These are phyloP conservation scores for Meyerozyma athensensis DNA, from an alignment of 1,139 yeast genomes.

Conservation along the genomic window DNA sequence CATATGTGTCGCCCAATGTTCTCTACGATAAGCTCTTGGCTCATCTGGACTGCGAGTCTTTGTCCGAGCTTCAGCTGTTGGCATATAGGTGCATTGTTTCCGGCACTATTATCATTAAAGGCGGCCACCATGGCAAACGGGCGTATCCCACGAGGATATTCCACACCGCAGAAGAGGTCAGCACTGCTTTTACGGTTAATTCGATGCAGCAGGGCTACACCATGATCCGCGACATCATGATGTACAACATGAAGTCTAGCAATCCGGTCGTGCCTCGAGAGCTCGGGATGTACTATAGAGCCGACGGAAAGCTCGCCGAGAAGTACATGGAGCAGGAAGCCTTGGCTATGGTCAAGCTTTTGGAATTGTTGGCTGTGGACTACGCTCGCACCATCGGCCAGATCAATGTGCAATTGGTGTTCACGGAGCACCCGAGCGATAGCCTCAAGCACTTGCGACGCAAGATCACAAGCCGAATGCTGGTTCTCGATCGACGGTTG, in stretches of 20 bases:
- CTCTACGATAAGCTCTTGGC: slow-evolving; percentile 14
- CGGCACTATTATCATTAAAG: slow-evolving; percentile 7
- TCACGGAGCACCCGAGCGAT: slow-evolving; percentile 9
- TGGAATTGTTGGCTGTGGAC: slow-evolving; percentile 19
- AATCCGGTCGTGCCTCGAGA: slow-evolving; percentile 14
- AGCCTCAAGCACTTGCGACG: slow-evolving; percentile 7
- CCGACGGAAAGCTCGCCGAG: slow-evolving; percentile 6
- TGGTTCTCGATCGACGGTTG: slow-evolving; percentile 14
- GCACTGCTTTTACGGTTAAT: neutral
- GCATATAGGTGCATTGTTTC: slow-evolving; percentile 7
- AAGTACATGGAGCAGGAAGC: slow-evolving; percentile 6
- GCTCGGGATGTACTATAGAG: slow-evolving; percentile 12
- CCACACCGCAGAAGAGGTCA: neutral
- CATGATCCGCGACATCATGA: slow-evolving; percentile 12
- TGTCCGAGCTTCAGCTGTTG: slow-evolving; percentile 7
- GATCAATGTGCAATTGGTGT: slow-evolving; percentile 14
- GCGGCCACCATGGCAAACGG: neutral
- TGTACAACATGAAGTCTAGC: slow-evolving; percentile 9
- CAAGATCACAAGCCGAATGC: slow-evolving; percentile 14
- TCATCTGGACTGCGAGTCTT: slow-evolving; percentile 1
- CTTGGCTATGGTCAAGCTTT: slow-evolving; percentile 8
- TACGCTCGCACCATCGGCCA: slow-evolving; percentile 12
- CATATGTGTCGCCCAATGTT: slow-evolving; percentile 8
- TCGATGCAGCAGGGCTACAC: slow-evolving; percentile 6
- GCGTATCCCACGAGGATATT: slow-evolving; percentile 4